Base-by-base conservation (phyloP, 371 early-diverging fungal species). In the Saksenaea vasiformis region DNA sequence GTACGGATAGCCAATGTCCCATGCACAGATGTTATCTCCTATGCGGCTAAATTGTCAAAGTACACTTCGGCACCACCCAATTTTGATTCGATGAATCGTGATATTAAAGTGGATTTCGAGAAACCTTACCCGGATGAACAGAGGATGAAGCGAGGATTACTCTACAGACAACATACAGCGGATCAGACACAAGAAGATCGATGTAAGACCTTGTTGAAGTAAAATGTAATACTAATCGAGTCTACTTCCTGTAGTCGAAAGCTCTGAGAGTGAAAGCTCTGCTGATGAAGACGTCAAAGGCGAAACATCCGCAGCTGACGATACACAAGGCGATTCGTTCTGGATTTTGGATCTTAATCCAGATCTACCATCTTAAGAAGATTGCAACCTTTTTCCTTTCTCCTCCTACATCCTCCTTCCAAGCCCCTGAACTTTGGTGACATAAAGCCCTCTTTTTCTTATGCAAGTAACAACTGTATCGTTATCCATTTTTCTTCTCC, bases 91-190 rank as follows among this genome's bases (percentile, higher is more conserved):
- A 59, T 68, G 62, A 76, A 69, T 56, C 70, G 64, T 28, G 76
- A 82, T 58, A 55, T 70, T 27, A 74, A 74, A 43, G 70, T 77
- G 11, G 80, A 75, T 41, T 82, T 82, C 61, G 79, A 82, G 39
- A 82, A 82, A 34, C 83, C 83, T 14, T 82, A 82, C 58, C 83
- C 83, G 1, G 83, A 82, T 66, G 83, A 82, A 63, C 79, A 82
- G 41, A 69, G 77, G 15, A 82, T 82, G 79, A 72, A 79, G 8
- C 55, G 78, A 53, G 80, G 83, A 0, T 28, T 74, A 19, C 58
- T 82, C 1, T 82, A 82, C 34, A 74, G 83, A 71, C 83, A 82
- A 36, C 70, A 79, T 58, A 35, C 70, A 3, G 61, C 76, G 37
- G 72, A 66, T 14, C 66, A 63, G 13, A 53, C 47, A 31, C 69